These are phyloP conservation scores for Lactuca sativa DNA, from an alignment of 129 eudicot genomes.

Conservation along the genomic window DNA sequence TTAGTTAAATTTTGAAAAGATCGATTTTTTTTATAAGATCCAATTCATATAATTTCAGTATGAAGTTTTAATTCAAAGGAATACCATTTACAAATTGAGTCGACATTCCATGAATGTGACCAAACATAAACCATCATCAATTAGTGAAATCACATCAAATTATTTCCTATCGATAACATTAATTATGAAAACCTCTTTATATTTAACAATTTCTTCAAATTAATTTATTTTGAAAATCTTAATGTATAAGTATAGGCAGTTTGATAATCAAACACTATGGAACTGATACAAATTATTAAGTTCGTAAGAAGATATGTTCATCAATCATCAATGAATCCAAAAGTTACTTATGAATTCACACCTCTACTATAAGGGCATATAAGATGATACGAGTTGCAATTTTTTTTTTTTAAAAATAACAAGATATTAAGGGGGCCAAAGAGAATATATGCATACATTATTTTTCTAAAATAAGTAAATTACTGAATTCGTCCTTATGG, in stretches of 20 bases:
- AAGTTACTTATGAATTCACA: not conserved
- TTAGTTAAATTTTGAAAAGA: not conserved
- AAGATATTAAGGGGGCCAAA: conserved; percentile 12
- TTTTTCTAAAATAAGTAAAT: conserved; percentile 8
- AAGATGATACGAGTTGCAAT: too few relatives aligned
- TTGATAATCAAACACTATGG: not conserved
- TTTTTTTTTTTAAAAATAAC: not conserved
- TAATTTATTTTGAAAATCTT: too few relatives aligned
- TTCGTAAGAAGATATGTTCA: not conserved
- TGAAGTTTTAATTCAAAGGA: not conserved
- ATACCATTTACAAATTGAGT: not conserved
- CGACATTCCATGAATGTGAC: not conserved
- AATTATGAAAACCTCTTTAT: not conserved
- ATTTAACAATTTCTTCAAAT: not conserved
- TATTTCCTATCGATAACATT: not conserved
- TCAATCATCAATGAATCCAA: too few relatives aligned
- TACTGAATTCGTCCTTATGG: too few relatives aligned
- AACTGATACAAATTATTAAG: not conserved
- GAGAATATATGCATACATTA: conserved; percentile 2
- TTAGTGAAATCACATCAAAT: not conserved
- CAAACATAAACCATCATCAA: not conserved
- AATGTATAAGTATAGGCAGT: too few relatives aligned
- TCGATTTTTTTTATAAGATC: not conserved
- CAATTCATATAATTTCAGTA: not conserved
- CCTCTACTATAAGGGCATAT: not conserved